Conservation (phyloP, 2,329 filamentous ascomycete genomes). For the Aphanocladium album region DNA sequence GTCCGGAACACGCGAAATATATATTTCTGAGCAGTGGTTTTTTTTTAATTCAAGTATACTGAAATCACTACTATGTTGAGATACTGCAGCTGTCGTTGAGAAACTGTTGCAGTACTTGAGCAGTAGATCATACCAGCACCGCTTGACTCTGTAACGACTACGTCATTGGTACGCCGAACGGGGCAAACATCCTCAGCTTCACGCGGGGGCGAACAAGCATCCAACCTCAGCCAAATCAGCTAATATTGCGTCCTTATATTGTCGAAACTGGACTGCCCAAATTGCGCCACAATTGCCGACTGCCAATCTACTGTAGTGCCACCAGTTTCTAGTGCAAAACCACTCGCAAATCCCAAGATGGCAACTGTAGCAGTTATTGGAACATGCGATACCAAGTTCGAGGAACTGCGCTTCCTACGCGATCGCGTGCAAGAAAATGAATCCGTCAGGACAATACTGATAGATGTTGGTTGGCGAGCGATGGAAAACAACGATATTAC, state of each 20-base stretch:
- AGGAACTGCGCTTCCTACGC: slow-evolving; percentile 52
- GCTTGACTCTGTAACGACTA: not conserved
- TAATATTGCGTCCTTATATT: not conserved
- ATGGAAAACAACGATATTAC: slow-evolving; percentile 41
- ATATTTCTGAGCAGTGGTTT: not conserved
- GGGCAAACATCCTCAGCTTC: not conserved
- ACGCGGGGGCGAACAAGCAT: not conserved
- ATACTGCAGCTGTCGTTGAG: not conserved
- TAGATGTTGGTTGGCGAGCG: slow-evolving; percentile 44
- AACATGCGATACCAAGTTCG: slow-evolving; percentile 60
- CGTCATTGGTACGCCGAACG: not conserved
- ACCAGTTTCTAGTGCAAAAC: not conserved
- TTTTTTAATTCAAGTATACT: not conserved
- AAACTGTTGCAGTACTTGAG: not conserved
- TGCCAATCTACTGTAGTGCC: not conserved
- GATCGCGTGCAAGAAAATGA: slow-evolving; percentile 34
- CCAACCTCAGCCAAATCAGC: not conserved
- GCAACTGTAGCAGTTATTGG: slow-evolving; percentile 50
- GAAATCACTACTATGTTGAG: too few species aligned
- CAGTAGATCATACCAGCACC: not conserved
- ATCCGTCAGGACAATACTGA: slow-evolving; percentile 20
- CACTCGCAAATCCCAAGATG: slow-evolving; percentile 15
- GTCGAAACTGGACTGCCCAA: too few species aligned
- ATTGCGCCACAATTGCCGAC: not conserved
- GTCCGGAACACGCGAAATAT: not conserved